Evolutionary conservation across 805 yeast genomes (phyloP).

Genomic region (Komagataella ulmi): DNA sequence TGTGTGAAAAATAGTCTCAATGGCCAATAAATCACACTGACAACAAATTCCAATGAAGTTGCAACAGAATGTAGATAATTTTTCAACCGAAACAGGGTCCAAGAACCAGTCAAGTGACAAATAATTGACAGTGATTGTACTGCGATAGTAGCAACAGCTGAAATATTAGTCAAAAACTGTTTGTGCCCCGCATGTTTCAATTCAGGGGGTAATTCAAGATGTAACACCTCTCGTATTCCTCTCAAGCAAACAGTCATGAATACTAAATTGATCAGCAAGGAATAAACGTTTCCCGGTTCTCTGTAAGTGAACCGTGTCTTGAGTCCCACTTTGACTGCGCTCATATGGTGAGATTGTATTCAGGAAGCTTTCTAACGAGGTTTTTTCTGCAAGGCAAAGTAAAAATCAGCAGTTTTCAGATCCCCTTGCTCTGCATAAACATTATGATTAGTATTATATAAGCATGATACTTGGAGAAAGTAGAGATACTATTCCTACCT

Average conservation of each 20-base stretch:
- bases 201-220: constrained; percentile 29
- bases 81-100: constrained; percentile 18
- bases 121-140: constrained; percentile 25
- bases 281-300: constrained; percentile 1
- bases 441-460: no score
- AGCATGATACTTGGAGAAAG: neutral
- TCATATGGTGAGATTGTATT: neutral
- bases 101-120: constrained; percentile 18
- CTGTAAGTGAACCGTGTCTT: neutral
- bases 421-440: neutral
- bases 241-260: neutral
- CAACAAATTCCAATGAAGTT: constrained; percentile 45
- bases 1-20: constrained; percentile 37
- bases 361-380: neutral
- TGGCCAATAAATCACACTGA: constrained; percentile 59
- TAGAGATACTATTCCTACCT: constrained; percentile 16
- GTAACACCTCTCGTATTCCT: constrained; percentile 2
- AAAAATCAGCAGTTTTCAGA: neutral
- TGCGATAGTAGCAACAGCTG: constrained; percentile 32
- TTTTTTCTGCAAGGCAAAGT: no score
- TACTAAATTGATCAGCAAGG: neutral
- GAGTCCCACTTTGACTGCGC: neutral
- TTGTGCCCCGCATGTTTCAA: constrained; percentile 48
- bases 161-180: constrained; percentile 64
- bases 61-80: constrained; percentile 38